phyloP scores from a whole-genome alignment of 78 protist species.

The Dictyostelium brefeldianum region DNA sequence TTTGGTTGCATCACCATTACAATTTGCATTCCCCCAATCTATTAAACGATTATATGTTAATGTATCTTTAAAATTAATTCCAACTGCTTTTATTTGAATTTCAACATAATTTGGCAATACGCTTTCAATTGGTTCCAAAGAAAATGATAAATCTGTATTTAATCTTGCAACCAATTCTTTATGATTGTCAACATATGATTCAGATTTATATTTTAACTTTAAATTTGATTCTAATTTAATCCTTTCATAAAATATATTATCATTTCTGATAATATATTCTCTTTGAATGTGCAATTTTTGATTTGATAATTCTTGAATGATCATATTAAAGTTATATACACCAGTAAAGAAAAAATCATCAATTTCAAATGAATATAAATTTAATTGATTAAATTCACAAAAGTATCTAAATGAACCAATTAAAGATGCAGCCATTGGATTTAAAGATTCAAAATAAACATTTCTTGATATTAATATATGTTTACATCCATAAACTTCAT shows the following conservation, averaged over 20 bases:
- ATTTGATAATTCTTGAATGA: neutral
- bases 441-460: neutral
- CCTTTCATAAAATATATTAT: neutral
- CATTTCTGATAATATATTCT: neutral
- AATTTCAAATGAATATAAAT: slow-evolving; percentile 12
- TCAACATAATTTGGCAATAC: slow-evolving; percentile 28
- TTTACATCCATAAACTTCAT: neutral
- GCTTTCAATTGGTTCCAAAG: neutral
- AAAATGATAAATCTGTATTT: neutral
- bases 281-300: neutral
- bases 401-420: slow-evolving; percentile 24
- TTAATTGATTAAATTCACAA: neutral
- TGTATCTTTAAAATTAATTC: slow-evolving; percentile 55
- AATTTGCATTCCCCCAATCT: neutral
- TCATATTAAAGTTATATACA: neutral
- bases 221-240: slow-evolving; percentile 5
- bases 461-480: slow-evolving; percentile 2
- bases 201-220: slow-evolving; percentile 13
- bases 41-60: slow-evolving; percentile 21
- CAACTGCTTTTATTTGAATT: slow-evolving; percentile 38
- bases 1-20: neutral
- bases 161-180: neutral
- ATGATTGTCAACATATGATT: neutral
- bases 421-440: neutral
- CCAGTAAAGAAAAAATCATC: neutral